Conservation (phyloP, 306 rosid species). For the Ochetophila trinervis region DNA sequence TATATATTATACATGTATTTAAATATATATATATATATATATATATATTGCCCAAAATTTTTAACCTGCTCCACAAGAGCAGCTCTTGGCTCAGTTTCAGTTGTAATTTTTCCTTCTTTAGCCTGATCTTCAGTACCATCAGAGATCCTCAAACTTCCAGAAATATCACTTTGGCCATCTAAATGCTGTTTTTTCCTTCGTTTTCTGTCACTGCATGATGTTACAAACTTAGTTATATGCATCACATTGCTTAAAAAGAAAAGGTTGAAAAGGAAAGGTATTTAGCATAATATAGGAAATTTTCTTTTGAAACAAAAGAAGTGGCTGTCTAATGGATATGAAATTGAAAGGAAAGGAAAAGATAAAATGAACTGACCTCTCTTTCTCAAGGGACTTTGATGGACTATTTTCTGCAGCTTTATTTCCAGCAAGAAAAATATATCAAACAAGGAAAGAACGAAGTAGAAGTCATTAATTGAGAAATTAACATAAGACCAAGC, state of each 20-base stretch:
- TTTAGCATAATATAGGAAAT: neutral
- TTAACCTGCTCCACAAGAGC: constrained; percentile 64
- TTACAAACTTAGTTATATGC: constrained; percentile 13
- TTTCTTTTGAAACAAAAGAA: no score
- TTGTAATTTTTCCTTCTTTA: constrained; percentile 48
- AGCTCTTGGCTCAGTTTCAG: constrained; percentile 49
- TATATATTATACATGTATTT: neutral
- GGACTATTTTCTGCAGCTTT: constrained; percentile 67
- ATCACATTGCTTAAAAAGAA: constrained; percentile 11
- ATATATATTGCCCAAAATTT: constrained; percentile 13
- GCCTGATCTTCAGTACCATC: constrained; percentile 50
- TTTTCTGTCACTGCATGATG: constrained; percentile 50
- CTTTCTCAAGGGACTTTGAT: constrained; percentile 55
- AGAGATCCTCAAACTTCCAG: constrained; percentile 60
- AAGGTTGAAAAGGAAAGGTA: neutral
- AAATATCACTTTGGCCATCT: constrained; percentile 54
- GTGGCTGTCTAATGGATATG: neutral
- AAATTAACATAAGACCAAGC: neutral
- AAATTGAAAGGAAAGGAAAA: neutral
- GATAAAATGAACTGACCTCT: constrained; percentile 38
- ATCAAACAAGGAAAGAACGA: neutral
- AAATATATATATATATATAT: neutral
- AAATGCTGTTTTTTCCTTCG: constrained; percentile 51
- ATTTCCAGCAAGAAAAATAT: constrained; percentile 23
- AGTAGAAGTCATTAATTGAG: neutral